These are phyloP conservation scores for Rossbeevera mucosa DNA, from an alignment of 768 basidiomycete species.

Conservation along the genomic window DNA sequence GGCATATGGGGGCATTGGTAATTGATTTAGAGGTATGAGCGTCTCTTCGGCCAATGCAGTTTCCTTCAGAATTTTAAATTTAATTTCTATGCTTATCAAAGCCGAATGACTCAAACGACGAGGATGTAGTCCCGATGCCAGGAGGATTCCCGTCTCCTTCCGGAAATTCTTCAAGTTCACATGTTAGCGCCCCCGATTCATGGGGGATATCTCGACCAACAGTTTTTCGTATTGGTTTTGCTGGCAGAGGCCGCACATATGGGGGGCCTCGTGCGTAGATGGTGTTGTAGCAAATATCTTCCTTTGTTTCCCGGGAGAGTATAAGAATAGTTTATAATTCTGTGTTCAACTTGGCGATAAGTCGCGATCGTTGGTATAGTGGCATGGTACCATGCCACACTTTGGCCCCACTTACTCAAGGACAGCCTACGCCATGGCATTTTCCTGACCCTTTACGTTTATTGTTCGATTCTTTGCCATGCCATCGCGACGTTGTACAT, in stretches of 20 bases:
- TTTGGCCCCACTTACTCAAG: not conserved
- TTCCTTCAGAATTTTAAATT: slow-evolving; percentile 2
- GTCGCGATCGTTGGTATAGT: not conserved
- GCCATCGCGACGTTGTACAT: not conserved
- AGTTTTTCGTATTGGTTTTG: slow-evolving; percentile 53
- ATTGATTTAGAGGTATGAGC: slow-evolving; percentile 69
- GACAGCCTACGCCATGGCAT: not conserved
- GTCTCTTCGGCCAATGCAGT: not conserved
- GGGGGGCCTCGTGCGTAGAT: slow-evolving; percentile 19
- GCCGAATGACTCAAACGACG: slow-evolving; percentile 35
- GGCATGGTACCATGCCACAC: not conserved
- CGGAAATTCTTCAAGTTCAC: slow-evolving; percentile 8
- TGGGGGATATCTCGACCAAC: slow-evolving; percentile 14
- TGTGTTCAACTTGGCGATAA: too few species aligned
- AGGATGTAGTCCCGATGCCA: slow-evolving; percentile 27
- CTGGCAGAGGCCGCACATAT: slow-evolving; percentile 46
- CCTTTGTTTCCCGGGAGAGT: not conserved
- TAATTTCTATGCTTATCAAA: slow-evolving; percentile 11
- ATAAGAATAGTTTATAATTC: slow-evolving; percentile 13
- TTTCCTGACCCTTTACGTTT: not conserved
- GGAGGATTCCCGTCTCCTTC: slow-evolving; percentile 30
- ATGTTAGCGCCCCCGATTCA: slow-evolving; percentile 11
- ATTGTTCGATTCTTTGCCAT: not conserved
- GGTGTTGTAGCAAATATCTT: slow-evolving; percentile 8
- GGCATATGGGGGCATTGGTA: slow-evolving; percentile 89